A percentile compares a stretch with the other conserved stretches of the same genome.
These are phyloP conservation scores for Leptographium wingfieldii DNA, from an alignment of 2,329 filamentous ascomycete genomes.

Conservation along the genomic window DNA sequence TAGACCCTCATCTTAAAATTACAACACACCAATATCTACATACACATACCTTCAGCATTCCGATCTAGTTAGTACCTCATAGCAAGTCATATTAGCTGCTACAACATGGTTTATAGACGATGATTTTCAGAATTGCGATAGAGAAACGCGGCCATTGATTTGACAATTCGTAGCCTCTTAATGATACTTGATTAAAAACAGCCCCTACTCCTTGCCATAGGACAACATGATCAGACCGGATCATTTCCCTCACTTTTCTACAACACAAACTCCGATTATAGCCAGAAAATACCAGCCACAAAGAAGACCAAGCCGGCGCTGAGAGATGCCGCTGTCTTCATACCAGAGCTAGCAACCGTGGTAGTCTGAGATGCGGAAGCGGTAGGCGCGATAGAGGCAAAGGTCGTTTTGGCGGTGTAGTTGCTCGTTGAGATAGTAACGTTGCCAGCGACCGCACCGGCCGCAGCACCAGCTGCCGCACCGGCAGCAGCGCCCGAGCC, in stretches of 20 bases:
- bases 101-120: too few relatives aligned
- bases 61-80: too few relatives aligned
- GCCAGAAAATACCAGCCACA: conserved; percentile 4
- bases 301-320: conserved; percentile 5
- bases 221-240: not conserved
- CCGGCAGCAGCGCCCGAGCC: not conserved
- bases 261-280: not conserved
- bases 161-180: not conserved
- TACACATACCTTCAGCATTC: too few relatives aligned
- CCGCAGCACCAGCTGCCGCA: not conserved
- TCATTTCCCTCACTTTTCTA: not conserved
- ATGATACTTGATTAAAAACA: not conserved
- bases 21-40: too few relatives aligned
- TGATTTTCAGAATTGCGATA: not conserved
- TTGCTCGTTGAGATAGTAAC: not conserved
- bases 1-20: too few relatives aligned
- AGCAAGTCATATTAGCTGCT: too few relatives aligned
- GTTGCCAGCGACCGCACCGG: not conserved
- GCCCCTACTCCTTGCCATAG: not conserved
- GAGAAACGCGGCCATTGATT: not conserved
- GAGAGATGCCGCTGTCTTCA: conserved; percentile 5
- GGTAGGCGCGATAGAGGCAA: not conserved
- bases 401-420: not conserved
- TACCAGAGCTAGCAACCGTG: conserved; percentile 6
- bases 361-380: not conserved